These are phyloP conservation scores for Eustoma russellianum DNA, from an alignment of 257 asterid genomes.

Conservation along the genomic window DNA sequence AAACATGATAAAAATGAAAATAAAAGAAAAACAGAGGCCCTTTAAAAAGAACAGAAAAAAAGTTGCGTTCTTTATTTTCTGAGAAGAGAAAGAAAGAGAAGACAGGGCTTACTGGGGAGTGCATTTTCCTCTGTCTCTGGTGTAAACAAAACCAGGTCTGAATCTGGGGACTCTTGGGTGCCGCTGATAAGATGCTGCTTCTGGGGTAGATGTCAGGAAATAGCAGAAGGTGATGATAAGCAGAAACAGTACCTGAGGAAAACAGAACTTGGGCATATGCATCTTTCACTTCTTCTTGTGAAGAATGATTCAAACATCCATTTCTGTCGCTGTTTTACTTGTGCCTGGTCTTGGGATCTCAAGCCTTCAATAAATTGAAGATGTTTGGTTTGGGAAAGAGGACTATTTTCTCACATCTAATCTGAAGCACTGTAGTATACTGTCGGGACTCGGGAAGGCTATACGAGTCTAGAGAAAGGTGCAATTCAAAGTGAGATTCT, in stretches of 20 bases:
- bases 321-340: too few relatives aligned
- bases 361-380: too few relatives aligned
- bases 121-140: slow-evolving; percentile 75
- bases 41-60: background rate
- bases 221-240: slow-evolving; percentile 10
- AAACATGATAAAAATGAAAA: background rate
- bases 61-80: background rate
- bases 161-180: background rate
- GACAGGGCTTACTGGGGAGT: slow-evolving; percentile 46
- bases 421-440: too few relatives aligned
- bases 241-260: slow-evolving; percentile 6
- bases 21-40: background rate
- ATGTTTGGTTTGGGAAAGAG: too few relatives aligned
- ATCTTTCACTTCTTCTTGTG: too few relatives aligned
- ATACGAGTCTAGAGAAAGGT: too few relatives aligned
- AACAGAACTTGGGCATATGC: background rate
- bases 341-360: too few relatives aligned
- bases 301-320: background rate
- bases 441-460: too few relatives aligned
- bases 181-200: slow-evolving; percentile 7
- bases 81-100: background rate
- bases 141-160: slow-evolving; percentile 60
- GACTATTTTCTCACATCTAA: too few relatives aligned
- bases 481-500: too few relatives aligned
- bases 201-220: slow-evolving; percentile 1